Evolutionary conservation across 1,284 basidiomycete genomes (phyloP).

Genomic region (Cryptococcus hybrid): DNA sequence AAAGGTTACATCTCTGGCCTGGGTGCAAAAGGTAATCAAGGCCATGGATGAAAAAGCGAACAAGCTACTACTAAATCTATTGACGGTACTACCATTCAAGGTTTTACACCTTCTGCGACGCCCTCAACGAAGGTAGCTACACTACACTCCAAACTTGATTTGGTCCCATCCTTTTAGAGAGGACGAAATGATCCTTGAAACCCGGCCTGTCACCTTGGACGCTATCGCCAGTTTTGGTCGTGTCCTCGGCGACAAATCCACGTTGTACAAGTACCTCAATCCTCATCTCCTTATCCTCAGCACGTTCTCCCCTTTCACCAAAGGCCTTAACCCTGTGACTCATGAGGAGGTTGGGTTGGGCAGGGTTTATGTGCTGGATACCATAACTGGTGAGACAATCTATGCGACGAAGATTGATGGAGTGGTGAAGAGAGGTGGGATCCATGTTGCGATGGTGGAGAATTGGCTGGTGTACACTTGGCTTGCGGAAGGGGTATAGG

Average conservation of each 20-base stretch:
- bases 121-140: background rate
- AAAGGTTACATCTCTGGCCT: conserved; percentile 45
- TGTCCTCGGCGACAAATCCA: conserved; percentile 81
- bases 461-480: conserved; percentile 92
- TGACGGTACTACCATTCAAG: conserved; percentile 20
- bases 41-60: conserved; percentile 10
- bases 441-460: conserved; percentile 72
- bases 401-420: conserved; percentile 57
- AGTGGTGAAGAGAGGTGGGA: conserved; percentile 42
- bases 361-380: conserved; percentile 73
- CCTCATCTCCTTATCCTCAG: conserved; percentile 70
- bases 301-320: conserved; percentile 52
- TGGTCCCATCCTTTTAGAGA: conserved; percentile 65
- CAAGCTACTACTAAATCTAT: conserved; percentile 17
- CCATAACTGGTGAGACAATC: conserved; percentile 69
- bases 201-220: conserved; percentile 41
- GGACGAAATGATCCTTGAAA: conserved; percentile 55
- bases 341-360: conserved; percentile 31
- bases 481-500: conserved; percentile 55
- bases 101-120: conserved; percentile 9
- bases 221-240: conserved; percentile 75
- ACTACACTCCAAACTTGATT: conserved; percentile 8
- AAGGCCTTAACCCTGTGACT: background rate
- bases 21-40: conserved; percentile 44
- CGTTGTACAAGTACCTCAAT: conserved; percentile 94